These are phyloP conservation scores for Grosmannia huntii DNA, from an alignment of 2,329 filamentous ascomycete genomes.

Conservation along the genomic window DNA sequence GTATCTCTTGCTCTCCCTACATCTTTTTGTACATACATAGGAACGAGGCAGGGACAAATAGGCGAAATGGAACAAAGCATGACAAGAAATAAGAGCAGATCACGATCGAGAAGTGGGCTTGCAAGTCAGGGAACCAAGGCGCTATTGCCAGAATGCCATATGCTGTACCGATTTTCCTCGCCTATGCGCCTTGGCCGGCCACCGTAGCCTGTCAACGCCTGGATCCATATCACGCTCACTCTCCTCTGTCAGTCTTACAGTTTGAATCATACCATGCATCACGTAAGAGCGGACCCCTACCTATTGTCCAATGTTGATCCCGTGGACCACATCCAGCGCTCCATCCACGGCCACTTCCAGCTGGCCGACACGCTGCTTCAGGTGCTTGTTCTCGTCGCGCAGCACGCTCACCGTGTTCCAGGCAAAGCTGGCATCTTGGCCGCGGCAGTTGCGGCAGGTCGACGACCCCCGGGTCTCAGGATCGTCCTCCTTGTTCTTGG, in stretches of 20 bases:
- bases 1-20: not conserved
- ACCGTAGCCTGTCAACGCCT: not conserved
- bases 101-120: too few relatives aligned
- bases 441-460: conserved; percentile 42
- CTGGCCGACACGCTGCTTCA: conserved; percentile 46
- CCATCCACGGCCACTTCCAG: conserved; percentile 48
- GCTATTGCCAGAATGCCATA: not conserved
- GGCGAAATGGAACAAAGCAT: not conserved
- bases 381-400: conserved; percentile 46
- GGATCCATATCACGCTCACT: not conserved
- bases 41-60: not conserved
- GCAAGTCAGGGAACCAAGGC: not conserved
- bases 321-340: conserved; percentile 46
- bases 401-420: conserved; percentile 53
- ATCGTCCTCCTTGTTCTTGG: conserved; percentile 24
- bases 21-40: not conserved
- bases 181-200: not conserved
- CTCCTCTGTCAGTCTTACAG: not conserved
- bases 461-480: conserved; percentile 11
- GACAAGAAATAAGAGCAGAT: not conserved
- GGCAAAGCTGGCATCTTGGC: conserved; percentile 44
- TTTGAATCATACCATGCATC: not conserved
- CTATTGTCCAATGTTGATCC: conserved; percentile 26
- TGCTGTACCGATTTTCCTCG: not conserved
- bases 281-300: not conserved